Percentiles rank a stretch among this genome's conserved stretches.
Conservation (phyloP, 148 eudicot genomes). For the Hydrangea macrophylla region DNA sequence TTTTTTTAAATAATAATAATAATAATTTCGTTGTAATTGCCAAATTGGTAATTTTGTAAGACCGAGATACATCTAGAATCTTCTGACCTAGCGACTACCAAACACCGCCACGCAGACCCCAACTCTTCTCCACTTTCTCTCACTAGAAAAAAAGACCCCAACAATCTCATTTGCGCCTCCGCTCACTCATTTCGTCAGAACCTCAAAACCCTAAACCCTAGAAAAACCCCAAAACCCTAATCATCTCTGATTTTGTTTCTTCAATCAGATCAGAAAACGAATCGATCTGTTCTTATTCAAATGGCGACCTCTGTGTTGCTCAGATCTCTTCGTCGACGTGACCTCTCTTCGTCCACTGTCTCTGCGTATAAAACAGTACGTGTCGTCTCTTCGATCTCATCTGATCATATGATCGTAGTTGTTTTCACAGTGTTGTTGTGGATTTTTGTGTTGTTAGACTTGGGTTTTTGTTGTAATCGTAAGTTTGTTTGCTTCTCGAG, state of each 20-base stretch:
- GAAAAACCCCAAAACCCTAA: not conserved
- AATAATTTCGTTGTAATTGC: no score
- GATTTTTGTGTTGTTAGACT: not conserved
- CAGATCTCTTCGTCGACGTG: slow-evolving; percentile 53
- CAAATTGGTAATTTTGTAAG: not conserved
- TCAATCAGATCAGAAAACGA: not conserved
- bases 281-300: not conserved
- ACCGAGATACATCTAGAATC: slow-evolving; percentile 1
- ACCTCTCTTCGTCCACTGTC: slow-evolving; percentile 31
- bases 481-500: not conserved
- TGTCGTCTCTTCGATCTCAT: not conserved
- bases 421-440: not conserved
- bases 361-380: slow-evolving; percentile 42
- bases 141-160: not conserved
- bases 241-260: not conserved
- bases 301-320: slow-evolving; percentile 47
- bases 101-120: not conserved
- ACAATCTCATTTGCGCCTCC: not conserved
- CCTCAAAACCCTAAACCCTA: slow-evolving; percentile 46
- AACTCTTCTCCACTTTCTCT: not conserved
- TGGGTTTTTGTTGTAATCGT: not conserved
- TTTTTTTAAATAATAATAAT: no score
- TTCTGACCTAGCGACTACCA: not conserved
- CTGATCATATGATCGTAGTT: not conserved
- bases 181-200: not conserved